Base-by-base conservation (phyloP, 768 basidiomycete genomes). In the Tylopilus rubrobrunneus region DNA sequence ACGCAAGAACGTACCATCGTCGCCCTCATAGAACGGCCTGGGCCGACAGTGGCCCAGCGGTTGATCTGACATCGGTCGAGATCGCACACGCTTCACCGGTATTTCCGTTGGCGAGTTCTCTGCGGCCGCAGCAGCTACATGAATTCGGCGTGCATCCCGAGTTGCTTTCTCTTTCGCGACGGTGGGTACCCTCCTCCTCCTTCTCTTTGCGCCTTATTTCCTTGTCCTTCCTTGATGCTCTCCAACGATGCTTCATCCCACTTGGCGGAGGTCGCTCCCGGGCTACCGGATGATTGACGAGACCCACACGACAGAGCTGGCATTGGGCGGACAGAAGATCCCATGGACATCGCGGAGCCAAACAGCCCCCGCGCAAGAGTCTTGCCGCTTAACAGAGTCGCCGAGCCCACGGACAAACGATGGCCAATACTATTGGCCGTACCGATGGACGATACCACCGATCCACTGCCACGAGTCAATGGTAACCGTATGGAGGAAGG, bases 51-150 rank as follows among this genome's bases (percentile, higher is more conserved):
- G 71, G 1, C 76, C 78, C 6, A 83, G 68, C 60, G 80, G 65
- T 66, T 85, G 84, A 63, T 91, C 89, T 1, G 84, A 85, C 49
- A 83, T 57, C 0, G 87, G 87, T 14, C 87, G 73, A 1, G 73
- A 68, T 11, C 86, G 75, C 0, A 73, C 66, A 43, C 74, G 74
- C 70, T 70, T 74, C 21, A 60, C 40, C 1, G 76, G 76, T 0
- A 76, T 76, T 48, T 63, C 62, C 36, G 45, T 29, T 7, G 51
- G 23, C 46, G 57, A 48, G 15, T 48, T 27, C 25, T 8, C 15
- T 7, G 2, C 17, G n/a, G n/a, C n/a, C n/a, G n/a, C n/a, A 29
- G 28, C 15, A 4, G 52, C 17, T 14, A 40, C 42, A 33, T 40
- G 31, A 7, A 1, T 41, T 1, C 65, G 67, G 63, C 84, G 81